phyloP scores from a whole-genome alignment of 2,329 filamentous ascomycete species.

The Cladosporium phlei region DNA sequence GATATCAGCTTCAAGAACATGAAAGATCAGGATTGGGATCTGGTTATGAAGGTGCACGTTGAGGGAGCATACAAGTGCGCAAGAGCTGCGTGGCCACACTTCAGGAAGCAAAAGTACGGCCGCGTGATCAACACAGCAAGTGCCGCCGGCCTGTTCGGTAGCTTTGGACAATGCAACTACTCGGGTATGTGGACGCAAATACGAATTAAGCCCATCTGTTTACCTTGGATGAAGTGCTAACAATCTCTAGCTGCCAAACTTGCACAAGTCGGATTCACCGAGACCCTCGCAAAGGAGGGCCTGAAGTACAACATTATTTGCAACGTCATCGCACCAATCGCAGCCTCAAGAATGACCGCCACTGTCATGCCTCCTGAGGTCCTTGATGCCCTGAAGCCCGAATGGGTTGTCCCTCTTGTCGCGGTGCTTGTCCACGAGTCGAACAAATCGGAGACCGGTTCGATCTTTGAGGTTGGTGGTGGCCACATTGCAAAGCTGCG shows the following conservation, averaged over 20 bases:
- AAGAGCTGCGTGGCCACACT: constrained; percentile 91
- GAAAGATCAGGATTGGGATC: constrained; percentile 93
- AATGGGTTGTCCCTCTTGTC: constrained; percentile 92
- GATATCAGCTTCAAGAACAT: constrained; percentile 99
- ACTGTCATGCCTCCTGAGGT: constrained; percentile 95
- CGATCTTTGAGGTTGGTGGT: constrained; percentile 90
- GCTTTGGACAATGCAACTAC: constrained; percentile 94
- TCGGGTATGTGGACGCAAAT: constrained; percentile 49
- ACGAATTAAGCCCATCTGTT: constrained; percentile 36
- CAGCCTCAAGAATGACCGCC: constrained; percentile 90
- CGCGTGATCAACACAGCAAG: constrained; percentile 95
- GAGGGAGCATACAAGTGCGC: constrained; percentile 93
- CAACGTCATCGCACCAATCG: constrained; percentile 94
- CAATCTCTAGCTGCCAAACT: constrained; percentile 72
- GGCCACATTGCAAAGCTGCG: constrained; percentile 88
- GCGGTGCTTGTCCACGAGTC: constrained; percentile 81
- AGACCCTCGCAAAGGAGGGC: constrained; percentile 96
- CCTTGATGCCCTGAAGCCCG: constrained; percentile 77
- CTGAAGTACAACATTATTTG: constrained; percentile 94
- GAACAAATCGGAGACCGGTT: constrained; percentile 75
- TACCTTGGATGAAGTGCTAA: constrained; percentile 13
- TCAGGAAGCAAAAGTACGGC: constrained; percentile 98
- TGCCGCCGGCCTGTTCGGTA: constrained; percentile 91
- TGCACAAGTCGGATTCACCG: constrained; percentile 91
- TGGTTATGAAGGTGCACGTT: constrained; percentile 89